phyloP scores from a whole-genome alignment of 805 yeast species.

The Cyberlindnera bimundalis region DNA sequence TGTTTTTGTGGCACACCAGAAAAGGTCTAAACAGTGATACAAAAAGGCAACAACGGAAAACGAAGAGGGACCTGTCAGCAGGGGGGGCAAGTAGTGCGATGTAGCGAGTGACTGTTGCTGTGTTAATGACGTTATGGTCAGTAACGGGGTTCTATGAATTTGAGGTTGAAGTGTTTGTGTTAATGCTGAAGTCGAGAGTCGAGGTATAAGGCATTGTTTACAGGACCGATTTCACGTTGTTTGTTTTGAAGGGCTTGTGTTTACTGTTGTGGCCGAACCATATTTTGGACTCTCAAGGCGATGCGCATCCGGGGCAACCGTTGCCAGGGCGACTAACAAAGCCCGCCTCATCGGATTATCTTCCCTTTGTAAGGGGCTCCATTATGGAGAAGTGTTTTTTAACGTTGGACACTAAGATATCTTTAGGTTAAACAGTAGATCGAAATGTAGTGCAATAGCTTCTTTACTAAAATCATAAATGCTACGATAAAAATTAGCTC shows the following conservation, averaged over 20 bases:
- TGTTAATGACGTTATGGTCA: too few species aligned
- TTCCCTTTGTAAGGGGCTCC: too few species aligned
- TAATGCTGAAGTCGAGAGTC: not conserved
- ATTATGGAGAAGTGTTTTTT: too few species aligned
- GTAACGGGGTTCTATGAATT: too few species aligned
- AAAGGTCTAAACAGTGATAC: not conserved
- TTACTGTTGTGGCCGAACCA: conserved; percentile 10
- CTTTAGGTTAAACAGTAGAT: too few species aligned
- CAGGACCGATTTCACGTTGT: conserved; percentile 6
- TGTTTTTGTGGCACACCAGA: not conserved
- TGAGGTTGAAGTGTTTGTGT: not conserved
- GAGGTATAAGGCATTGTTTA: not conserved
- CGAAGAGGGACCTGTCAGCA: not conserved
- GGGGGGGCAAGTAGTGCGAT: too few species aligned
- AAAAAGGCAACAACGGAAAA: not conserved
- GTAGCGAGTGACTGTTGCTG: conserved; percentile 2
- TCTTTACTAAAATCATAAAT: too few species aligned
- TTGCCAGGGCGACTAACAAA: conserved; percentile 4
- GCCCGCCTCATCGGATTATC: not conserved
- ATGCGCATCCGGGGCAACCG: conserved; percentile 12
- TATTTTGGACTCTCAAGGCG: not conserved
- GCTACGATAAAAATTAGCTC: too few species aligned
- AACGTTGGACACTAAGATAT: too few species aligned
- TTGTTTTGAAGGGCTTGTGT: conserved; percentile 12
- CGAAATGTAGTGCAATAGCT: too few species aligned